Evolutionary conservation across 2,329 filamentous ascomycete species (phyloP).

Genomic region (Verticillium alfalfae): DNA sequence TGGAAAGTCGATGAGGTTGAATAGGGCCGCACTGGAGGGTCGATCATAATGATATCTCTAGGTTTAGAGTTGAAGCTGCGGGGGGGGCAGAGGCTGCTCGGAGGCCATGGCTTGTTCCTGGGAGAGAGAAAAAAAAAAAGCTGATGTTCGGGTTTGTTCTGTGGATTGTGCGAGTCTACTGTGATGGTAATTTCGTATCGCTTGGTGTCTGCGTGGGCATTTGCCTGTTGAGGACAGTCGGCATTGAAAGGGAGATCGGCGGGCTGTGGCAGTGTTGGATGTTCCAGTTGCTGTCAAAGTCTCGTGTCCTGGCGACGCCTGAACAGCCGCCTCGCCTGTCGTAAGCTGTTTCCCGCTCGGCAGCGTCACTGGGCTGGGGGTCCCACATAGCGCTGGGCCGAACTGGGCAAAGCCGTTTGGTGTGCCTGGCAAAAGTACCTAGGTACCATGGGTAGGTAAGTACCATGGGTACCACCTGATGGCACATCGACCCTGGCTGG

Average conservation of each 20-base stretch:
- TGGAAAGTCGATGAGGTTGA: slow-evolving; percentile 6
- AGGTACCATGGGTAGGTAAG: neutral
- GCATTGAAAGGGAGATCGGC: neutral
- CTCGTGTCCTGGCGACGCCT: neutral
- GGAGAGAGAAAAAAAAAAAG: neutral
- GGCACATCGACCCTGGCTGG: no score
- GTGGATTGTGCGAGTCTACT: neutral
- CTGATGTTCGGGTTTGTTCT: neutral
- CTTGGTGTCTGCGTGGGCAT: neutral
- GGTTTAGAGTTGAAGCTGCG: neutral
- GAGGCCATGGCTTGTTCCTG: neutral
- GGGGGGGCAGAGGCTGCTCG: neutral
- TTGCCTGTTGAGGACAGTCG: neutral
- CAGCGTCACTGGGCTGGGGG: neutral
- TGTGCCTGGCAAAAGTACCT: neutral
- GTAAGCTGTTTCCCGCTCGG: neutral
- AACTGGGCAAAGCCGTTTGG: neutral
- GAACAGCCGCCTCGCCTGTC: neutral
- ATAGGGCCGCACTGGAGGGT: slow-evolving; percentile 1
- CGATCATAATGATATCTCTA: slow-evolving; percentile 1
- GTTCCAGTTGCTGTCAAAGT: neutral
- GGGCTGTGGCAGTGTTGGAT: neutral
- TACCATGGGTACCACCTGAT: no score
- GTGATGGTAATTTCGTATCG: neutral
- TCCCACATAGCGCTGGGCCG: neutral